phyloP scores from a whole-genome alignment of 768 basidiomycete genomes.

The Clitopilus hobsonii region DNA sequence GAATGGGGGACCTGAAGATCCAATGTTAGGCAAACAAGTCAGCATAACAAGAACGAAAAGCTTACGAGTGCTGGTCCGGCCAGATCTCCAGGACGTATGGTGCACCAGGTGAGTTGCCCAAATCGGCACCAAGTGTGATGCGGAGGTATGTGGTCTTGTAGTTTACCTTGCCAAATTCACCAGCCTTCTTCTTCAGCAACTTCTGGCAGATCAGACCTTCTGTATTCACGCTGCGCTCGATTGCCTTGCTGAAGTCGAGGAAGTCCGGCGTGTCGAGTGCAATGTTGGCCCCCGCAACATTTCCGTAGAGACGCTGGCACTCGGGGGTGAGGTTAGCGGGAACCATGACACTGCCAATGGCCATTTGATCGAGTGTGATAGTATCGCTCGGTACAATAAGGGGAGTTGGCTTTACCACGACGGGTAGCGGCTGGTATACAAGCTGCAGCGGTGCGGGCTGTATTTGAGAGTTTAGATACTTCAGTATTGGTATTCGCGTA shows the following conservation, averaged over 20 bases:
- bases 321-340: constrained; percentile 14
- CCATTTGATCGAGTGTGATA: constrained; percentile 13
- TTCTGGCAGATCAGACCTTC: constrained; percentile 10
- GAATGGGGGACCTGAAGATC: constrained; percentile 15
- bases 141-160: constrained; percentile 14
- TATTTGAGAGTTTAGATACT: not conserved
- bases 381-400: constrained; percentile 4
- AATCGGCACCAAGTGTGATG: constrained; percentile 15
- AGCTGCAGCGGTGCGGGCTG: not conserved
- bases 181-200: constrained; percentile 12
- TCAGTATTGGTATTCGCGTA: too few relatives aligned
- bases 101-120: constrained; percentile 18
- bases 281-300: constrained; percentile 15
- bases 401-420: constrained; percentile 11
- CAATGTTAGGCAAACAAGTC: not conserved
- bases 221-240: constrained; percentile 16
- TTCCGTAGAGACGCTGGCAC: constrained; percentile 18
- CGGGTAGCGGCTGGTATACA: constrained; percentile 4
- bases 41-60: not conserved
- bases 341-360: constrained; percentile 8
- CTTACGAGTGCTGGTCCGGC: constrained; percentile 6
- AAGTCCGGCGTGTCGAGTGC: constrained; percentile 14
- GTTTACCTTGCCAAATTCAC: constrained; percentile 12
- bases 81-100: constrained; percentile 20
- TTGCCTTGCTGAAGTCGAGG: constrained; percentile 18